Base-by-base conservation (phyloP, 352 stramenopile genomes). In the Globisporangium acanthophoron region DNA sequence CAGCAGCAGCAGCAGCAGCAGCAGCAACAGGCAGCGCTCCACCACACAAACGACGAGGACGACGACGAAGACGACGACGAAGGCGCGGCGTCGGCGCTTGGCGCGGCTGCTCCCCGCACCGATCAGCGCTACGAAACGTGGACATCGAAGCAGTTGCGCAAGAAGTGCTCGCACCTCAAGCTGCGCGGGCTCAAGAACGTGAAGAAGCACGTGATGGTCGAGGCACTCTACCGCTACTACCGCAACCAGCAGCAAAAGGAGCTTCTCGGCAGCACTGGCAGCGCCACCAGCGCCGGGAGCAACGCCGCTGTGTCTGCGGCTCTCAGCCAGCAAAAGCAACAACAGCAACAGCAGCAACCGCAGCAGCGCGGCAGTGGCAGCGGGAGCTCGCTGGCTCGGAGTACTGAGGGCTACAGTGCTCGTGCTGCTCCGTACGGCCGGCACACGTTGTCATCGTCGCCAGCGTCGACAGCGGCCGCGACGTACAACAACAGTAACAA, bases 181-280 rank as follows among this genome's bases (percentile, higher is more conserved):
- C 73, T 91, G 31, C 81, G 81, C 35, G 81, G 81, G 0, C 69
- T 91, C 31, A 91, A 91, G 70, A 91, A 91, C 59, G 81, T 91
- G 21, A 91, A 91, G 67, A 91, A 91, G 67, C 81, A 91, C 61
- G 81, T 91, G 65, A 91, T 91, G 81, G 81, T 91, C 31, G 81
- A 91, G 52, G 81, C 81, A 37, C 44, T 91, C 21, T 91, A 91
- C 52, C 77, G 81, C 7, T 91, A 88, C 52, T 88, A 91, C 66
- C 75, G 78, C 29, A 88, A 76, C 46, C 76, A 85, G 54, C 74
- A 73, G 13, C 69, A 80, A 1, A 76, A 85, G 67, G 68, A 85
- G 20, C 67, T 71, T n/a, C 64, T 61, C 1, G 48, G 27, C 3
- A 33, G 49, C 27, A 31, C 31, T 29, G 46, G 24, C 4, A 49